Percentiles rank a stretch among this genome's conserved stretches.
phyloP scores from a whole-genome alignment of 2,329 filamentous ascomycete genomes.

The Fusarium austroafricanum region DNA sequence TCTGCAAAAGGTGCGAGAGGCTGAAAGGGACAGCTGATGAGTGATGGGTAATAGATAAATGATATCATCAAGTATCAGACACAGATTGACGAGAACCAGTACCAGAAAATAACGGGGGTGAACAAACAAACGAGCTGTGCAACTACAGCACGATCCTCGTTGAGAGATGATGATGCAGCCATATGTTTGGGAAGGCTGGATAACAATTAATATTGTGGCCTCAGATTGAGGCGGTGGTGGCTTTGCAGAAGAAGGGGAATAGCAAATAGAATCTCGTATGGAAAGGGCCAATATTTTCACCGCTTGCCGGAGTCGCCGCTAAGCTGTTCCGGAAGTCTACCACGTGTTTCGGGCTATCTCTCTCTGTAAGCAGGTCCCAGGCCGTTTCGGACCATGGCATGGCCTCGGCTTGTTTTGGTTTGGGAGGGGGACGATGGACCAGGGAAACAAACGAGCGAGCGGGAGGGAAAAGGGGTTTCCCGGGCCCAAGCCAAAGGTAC shows the following conservation, averaged over 20 bases:
- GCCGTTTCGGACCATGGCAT: constrained; percentile 32
- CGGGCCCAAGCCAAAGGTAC: constrained; percentile 32
- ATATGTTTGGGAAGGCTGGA: constrained; percentile 13
- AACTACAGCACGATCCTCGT: constrained; percentile 7
- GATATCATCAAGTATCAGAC: background rate
- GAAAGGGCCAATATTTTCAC: constrained; percentile 44
- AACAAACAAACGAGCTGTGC: constrained; percentile 18
- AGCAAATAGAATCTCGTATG: constrained; percentile 1
- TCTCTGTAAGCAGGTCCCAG: constrained; percentile 31
- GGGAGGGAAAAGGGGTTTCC: constrained; percentile 41
- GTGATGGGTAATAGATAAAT: background rate
- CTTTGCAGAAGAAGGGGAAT: constrained; percentile 13
- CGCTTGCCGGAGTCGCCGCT: constrained; percentile 41
- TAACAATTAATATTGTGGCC: constrained; percentile 4
- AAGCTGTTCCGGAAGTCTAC: constrained; percentile 46
- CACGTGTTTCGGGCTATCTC: constrained; percentile 44
- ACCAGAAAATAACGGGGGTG: constrained; percentile 1
- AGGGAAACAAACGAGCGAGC: constrained; percentile 36
- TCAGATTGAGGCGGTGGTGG: constrained; percentile 37
- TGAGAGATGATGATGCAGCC: constrained; percentile 12
- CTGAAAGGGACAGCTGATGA: background rate
- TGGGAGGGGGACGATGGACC: constrained; percentile 8
- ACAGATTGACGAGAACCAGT: constrained; percentile 12
- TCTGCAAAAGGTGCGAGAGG: background rate
- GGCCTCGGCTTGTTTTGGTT: constrained; percentile 30